Evolutionary conservation across 2,329 filamentous ascomycete species (phyloP).

Genomic region (Colletotrichum tabaci): DNA sequence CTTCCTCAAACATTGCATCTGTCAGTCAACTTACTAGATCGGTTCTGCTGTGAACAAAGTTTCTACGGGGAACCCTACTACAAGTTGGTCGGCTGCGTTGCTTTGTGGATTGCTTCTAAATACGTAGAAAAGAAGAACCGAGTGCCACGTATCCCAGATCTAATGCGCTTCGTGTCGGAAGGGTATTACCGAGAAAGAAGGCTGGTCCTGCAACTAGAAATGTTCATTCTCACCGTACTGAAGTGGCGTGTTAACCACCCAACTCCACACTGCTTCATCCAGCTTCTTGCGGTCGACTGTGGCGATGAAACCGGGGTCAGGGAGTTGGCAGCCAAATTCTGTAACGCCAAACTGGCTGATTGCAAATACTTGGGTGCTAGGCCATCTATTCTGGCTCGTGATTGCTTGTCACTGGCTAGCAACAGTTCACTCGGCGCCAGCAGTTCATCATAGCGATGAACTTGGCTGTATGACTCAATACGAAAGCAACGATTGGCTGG

Average conservation of each 20-base stretch:
- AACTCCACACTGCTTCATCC: not conserved
- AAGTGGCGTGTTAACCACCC: not conserved
- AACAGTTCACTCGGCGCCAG: not conserved
- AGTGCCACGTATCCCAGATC: not conserved
- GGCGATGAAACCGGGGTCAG: not conserved
- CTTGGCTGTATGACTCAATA: too few relatives aligned
- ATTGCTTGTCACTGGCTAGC: not conserved
- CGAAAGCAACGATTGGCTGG: not conserved
- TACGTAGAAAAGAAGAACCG: too few relatives aligned
- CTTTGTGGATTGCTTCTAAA: constrained; percentile 6
- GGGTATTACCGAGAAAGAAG: not conserved
- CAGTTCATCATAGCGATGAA: not conserved
- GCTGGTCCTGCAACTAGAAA: not conserved
- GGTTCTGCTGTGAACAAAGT: constrained; percentile 2
- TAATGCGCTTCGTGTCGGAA: not conserved
- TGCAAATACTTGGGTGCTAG: not conserved
- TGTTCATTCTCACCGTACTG: not conserved
- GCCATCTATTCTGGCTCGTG: constrained; percentile 2
- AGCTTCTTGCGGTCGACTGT: not conserved
- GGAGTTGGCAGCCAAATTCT: not conserved
- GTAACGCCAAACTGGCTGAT: not conserved
- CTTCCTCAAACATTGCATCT: constrained; percentile 1
- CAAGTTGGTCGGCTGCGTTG: not conserved
- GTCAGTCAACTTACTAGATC: not conserved
- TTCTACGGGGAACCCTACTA: not conserved